phyloP scores from a whole-genome alignment of 345 rosid genomes.

The Citrus inodora region DNA sequence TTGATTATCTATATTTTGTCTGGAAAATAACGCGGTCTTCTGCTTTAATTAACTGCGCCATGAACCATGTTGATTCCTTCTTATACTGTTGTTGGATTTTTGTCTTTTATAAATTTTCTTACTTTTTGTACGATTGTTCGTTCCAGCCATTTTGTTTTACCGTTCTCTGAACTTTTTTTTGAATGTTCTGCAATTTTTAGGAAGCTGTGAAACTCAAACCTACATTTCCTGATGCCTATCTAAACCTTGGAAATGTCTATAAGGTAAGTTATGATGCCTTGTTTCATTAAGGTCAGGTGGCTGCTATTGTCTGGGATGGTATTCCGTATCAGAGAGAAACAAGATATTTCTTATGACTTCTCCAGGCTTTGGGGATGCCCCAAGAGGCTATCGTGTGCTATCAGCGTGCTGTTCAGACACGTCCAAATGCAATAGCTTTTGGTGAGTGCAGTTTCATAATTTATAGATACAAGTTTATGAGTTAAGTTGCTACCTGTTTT shows the following conservation, averaged over 20 bases:
- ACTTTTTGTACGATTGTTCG: neutral
- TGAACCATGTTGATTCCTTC: neutral
- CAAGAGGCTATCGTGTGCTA: constrained; percentile 92
- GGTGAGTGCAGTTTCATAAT: constrained; percentile 47
- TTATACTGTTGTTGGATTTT: neutral
- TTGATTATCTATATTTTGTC: neutral
- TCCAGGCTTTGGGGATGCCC: constrained; percentile 91
- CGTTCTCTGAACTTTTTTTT: neutral
- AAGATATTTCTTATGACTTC: constrained; percentile 34
- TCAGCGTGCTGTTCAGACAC: constrained; percentile 81
- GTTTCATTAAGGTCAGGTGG: constrained; percentile 26
- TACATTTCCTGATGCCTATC: constrained; percentile 86
- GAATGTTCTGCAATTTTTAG: constrained; percentile 35
- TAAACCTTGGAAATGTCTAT: constrained; percentile 94
- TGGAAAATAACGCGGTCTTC: neutral
- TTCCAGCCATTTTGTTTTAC: neutral
- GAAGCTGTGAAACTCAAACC: constrained; percentile 96
- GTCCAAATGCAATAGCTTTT: constrained; percentile 83
- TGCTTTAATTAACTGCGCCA: neutral
- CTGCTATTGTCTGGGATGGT: constrained; percentile 28
- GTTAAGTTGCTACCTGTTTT: neutral
- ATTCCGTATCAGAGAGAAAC: constrained; percentile 34
- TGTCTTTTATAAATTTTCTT: neutral
- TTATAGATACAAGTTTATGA: neutral
- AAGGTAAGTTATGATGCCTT: constrained; percentile 62